These are phyloP conservation scores for Babesia gibsoni DNA, from an alignment of 169 alveolate genomes.

Conservation along the genomic window DNA sequence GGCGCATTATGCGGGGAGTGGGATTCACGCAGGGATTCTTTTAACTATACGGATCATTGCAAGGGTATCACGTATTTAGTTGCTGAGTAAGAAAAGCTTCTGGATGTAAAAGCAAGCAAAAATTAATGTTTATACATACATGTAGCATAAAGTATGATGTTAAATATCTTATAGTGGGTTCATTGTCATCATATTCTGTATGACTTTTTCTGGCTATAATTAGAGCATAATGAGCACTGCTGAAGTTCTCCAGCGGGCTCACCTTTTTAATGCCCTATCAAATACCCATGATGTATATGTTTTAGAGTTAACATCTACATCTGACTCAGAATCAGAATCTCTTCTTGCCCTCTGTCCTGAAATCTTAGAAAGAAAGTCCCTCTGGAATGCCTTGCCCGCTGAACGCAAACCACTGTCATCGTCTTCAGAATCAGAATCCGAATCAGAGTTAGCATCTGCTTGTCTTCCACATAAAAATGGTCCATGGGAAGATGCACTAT, in stretches of 20 bases:
- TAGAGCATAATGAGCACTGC: no score
- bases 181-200: no score
- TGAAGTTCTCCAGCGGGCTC: background rate
- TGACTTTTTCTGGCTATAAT: no score
- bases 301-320: conserved; percentile 3
- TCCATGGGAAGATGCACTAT: conserved; percentile 48
- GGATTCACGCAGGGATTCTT: no score
- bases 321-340: conserved; percentile 24
- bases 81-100: no score
- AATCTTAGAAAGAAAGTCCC: conserved; percentile 39
- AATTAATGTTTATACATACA: no score
- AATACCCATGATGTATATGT: conserved; percentile 60
- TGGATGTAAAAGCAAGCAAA: no score
- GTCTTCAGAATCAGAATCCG: conserved; percentile 21
- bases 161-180: no score
- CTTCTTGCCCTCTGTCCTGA: background rate
- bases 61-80: no score
- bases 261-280: conserved; percentile 27
- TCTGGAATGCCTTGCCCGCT: conserved; percentile 44
- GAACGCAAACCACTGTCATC: conserved; percentile 4
- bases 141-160: no score
- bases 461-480: conserved; percentile 10
- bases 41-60: no score
- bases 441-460: conserved; percentile 2
- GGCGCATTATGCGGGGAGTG: no score